Evolutionary conservation across 108 stramenopile genomes (phyloP), one percentile per base, ranked within the genome.

Genomic region (Epithemia pelagica): DNA sequence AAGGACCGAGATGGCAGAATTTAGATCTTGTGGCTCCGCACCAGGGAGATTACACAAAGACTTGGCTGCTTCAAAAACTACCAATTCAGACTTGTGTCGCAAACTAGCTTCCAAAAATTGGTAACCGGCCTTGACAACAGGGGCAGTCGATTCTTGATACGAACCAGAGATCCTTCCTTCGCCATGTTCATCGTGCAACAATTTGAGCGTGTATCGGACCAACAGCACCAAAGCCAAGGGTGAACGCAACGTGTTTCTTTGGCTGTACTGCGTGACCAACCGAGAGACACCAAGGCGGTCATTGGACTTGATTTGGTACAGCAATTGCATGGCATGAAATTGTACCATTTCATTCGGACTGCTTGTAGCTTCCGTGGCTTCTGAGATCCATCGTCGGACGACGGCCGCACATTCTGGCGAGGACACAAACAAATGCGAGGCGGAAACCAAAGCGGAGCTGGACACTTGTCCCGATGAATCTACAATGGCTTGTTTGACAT

Each of bases 241-340:
- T 61, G 91, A 92, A 54, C 86, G 75, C 59, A 96, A 75, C n/a
- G 91, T 82, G 63, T 94, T 95, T 62, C 94, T 79, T 61, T 94
- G 77, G 64, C 86, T 84, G 54, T 90, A 94, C 66, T 97, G 95
- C 7, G 87, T 68, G 31, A 99, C 96, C 59, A 98, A 81, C 70
- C 98, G 98, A 74, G 93, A 91, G 52, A 99, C 86, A 18, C 96
- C 99, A 22, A 99, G 88, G 27, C 87, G 82, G 81, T 99, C 99
- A 69, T 96, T 92, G 26, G 86, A 82, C 78, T 99, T 99, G 84
- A 98, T 96, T 72, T 95, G 85, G 77, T 99, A 99, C 22, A 99
- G 87, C n/a, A 99, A 87, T 64, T 96, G 90, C 74, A 99, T 92
- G 28, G 97, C 99, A 67, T 99, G 99, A 79, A 94, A 98, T 71